Base-by-base conservation (phyloP, 2,329 filamentous ascomycete genomes). In the Cercospora zeae-maydis region DNA sequence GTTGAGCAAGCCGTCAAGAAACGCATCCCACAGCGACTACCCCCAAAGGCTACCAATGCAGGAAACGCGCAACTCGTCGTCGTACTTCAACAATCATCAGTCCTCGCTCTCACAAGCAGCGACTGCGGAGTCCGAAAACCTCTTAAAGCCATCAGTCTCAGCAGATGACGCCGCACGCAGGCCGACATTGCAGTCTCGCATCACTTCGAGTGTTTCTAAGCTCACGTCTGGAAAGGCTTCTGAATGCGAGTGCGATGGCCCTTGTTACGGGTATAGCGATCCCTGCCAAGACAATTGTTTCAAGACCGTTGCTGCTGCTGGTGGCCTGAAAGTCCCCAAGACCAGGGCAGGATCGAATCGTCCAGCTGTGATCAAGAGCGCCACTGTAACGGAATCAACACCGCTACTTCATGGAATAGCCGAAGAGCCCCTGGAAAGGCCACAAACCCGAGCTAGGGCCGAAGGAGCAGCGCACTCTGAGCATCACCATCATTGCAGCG, bases 211-310 rank as follows among this genome's bases (percentile, higher is more conserved):
- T 30, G 74, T 87, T 21, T 80, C 78, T 7, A 77, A 80, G 42
- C 73, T 87, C 7, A 78, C 86, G 9, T 72, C 69, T 8, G 69
- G 69, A 9, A 66, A 66, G 33, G 65, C 70, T 16, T 37, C 79
- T 1, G 72, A 77, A 3, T 88, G 86, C 67, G 83, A 86, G 64
- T 80, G 84, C 59, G 76, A 81, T 58, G 85, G 84, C 0, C 83
- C 84, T 16, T 88, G 86, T 66, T 84, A 83, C 67, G 86, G 86
- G 0, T 83, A 84, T 67, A 85, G 84, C 2, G 83, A 87, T 67
- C 81, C 84, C 0, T 88, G 86, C 69, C 85, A 85, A 1, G 78
- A 79, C 24, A 84, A 87, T 63, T 88, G 86, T 72, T 83, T 84
- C 68, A 85, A 83, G 71, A 81, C 77, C 37, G 71, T 81, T 4